A percentile compares a stretch with the other conserved stretches of the same genome.
Conservation (phyloP, 352 stramenopile genomes). For the Phytophthora pluvialis region DNA sequence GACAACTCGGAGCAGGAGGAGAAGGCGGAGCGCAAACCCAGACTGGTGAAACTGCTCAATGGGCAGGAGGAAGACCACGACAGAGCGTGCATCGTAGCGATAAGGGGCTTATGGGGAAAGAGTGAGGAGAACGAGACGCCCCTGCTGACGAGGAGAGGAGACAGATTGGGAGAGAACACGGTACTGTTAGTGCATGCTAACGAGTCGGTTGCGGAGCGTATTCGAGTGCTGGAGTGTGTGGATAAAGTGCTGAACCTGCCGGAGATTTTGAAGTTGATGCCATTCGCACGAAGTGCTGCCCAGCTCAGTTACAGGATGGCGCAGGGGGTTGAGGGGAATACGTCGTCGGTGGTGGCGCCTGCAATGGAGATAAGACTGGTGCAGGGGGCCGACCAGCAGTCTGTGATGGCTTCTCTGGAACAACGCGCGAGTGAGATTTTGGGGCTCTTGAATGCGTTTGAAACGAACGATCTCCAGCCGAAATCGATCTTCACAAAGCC, state of each 20-base stretch:
- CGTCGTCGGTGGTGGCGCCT: conserved; percentile 37
- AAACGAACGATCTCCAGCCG: conserved; percentile 39
- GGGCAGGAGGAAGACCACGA: conserved; percentile 39
- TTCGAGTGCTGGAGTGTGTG: conserved; percentile 57
- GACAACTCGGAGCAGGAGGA: conserved; percentile 37
- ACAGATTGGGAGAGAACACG: conserved; percentile 46
- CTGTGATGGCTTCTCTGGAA: conserved; percentile 48
- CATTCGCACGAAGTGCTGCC: conserved; percentile 60
- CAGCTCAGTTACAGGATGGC: conserved; percentile 46
- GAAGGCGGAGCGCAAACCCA: conserved; percentile 37
- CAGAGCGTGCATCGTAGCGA: conserved; percentile 47
- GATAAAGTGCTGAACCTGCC: conserved; percentile 53
- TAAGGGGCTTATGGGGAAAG: conserved; percentile 46
- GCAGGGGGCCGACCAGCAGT: conserved; percentile 35
- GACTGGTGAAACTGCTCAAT: conserved; percentile 57
- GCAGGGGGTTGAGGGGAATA: conserved; percentile 4
- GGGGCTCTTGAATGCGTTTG: conserved; percentile 72
- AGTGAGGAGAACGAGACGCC: conserved; percentile 52
- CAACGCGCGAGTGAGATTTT: conserved; percentile 42
- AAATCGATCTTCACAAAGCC: conserved; percentile 60
- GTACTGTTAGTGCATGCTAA: conserved; percentile 68
- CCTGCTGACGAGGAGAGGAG: conserved; percentile 58
- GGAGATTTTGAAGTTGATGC: conserved; percentile 73
- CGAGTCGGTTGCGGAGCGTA: conserved; percentile 25
- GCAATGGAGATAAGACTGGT: conserved; percentile 70